These are phyloP conservation scores for Kodamaea jinghongensis DNA, from an alignment of 805 yeast species.

Conservation along the genomic window DNA sequence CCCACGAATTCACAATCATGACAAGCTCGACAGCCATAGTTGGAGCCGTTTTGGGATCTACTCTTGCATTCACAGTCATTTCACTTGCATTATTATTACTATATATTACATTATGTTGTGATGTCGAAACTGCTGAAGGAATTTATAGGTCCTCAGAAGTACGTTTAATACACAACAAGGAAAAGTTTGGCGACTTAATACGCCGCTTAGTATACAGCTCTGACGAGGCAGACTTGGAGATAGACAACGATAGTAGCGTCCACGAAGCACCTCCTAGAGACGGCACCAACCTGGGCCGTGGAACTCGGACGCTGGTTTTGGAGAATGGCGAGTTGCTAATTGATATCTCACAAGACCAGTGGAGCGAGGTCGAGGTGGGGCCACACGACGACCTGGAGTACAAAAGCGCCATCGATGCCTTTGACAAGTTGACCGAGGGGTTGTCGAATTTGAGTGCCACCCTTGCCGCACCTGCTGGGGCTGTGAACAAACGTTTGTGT, in stretches of 20 bases:
- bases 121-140: background rate
- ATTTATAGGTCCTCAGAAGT: too few species aligned
- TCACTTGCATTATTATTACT: background rate
- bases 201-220: too few species aligned
- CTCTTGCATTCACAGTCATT: background rate
- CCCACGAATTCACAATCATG: too few species aligned
- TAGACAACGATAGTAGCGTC: too few species aligned
- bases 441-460: background rate
- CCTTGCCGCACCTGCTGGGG: background rate
- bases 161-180: too few species aligned
- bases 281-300: too few species aligned
- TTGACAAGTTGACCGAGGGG: constrained; percentile 16
- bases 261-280: too few species aligned
- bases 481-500: constrained; percentile 8
- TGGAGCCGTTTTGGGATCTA: background rate
- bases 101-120: background rate
- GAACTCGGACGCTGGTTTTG: too few species aligned
- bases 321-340: background rate
- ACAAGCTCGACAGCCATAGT: background rate
- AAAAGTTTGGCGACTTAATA: too few species aligned
- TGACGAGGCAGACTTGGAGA: too few species aligned
- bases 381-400: constrained; percentile 7
- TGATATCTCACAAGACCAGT: background rate
- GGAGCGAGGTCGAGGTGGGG: background rate
- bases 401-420: constrained; percentile 13